A percentile compares a stretch with the other conserved stretches of the same genome.
phyloP scores from a whole-genome alignment of 768 basidiomycete genomes.

The Suillus decipiens region DNA sequence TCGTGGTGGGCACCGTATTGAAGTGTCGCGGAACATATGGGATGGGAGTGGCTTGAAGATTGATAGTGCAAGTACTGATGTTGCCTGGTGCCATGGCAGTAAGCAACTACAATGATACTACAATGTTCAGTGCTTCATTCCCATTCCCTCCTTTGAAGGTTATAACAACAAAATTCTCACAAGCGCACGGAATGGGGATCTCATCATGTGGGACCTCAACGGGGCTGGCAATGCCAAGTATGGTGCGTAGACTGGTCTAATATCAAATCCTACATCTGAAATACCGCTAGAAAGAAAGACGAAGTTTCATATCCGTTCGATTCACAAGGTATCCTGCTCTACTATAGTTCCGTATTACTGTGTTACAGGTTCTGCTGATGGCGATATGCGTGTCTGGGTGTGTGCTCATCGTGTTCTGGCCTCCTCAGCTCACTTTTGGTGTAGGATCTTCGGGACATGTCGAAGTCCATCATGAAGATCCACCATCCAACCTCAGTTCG shows the following conservation, averaged over 20 bases:
- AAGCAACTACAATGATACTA: constrained; percentile 20
- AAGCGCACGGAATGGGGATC: constrained; percentile 78
- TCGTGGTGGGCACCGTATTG: constrained; percentile 65
- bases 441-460: constrained; percentile 74
- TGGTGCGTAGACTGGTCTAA: constrained; percentile 45
- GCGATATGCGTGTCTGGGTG: constrained; percentile 81
- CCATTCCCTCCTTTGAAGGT: constrained; percentile 36
- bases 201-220: constrained; percentile 82
- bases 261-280: constrained; percentile 14
- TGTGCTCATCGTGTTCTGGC: constrained; percentile 19
- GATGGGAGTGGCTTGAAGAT: constrained; percentile 76
- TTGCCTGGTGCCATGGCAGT: constrained; percentile 79
- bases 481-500: constrained; percentile 71
- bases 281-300: constrained; percentile 58
- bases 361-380: constrained; percentile 80
- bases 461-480: constrained; percentile 68
- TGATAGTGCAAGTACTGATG: constrained; percentile 76
- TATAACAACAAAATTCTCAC: constrained; percentile 79
- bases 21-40: constrained; percentile 77
- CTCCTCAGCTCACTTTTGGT: constrained; percentile 8
- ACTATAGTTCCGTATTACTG: constrained; percentile 69
- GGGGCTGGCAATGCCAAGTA: constrained; percentile 68
- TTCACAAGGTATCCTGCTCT: constrained; percentile 69
- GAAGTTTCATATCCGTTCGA: constrained; percentile 72
- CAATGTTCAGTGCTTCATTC: constrained; percentile 7